Evolutionary conservation across 2,329 filamentous ascomycete genomes (phyloP).

Genomic region (Calonectria naviculata): DNA sequence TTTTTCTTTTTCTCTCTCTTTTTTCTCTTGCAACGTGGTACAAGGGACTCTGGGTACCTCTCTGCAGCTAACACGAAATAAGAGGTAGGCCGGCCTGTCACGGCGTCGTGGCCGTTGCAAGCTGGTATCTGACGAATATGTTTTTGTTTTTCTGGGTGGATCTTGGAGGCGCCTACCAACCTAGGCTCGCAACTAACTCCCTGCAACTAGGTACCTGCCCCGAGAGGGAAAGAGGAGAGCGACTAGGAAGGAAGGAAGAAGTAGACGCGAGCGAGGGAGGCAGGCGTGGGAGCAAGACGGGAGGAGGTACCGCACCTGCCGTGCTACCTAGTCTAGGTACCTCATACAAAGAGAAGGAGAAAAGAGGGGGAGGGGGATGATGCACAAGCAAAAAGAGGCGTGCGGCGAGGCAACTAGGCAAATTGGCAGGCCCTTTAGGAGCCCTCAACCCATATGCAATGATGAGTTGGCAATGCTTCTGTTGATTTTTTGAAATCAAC

Average conservation of each 20-base stretch:
- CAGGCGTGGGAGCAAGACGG: conserved; percentile 22
- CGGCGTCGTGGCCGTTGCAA: conserved; percentile 6
- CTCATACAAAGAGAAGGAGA: background rate
- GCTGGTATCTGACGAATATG: conserved; percentile 5
- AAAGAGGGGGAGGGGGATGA: conserved; percentile 22
- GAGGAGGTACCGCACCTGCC: conserved; percentile 4
- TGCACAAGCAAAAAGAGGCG: conserved; percentile 31
- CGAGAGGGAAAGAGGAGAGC: background rate
- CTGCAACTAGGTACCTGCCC: conserved; percentile 5
- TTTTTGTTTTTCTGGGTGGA: conserved; percentile 6
- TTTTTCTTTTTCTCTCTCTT: background rate
- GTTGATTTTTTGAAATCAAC: conserved; percentile 61
- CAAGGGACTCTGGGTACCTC: background rate
- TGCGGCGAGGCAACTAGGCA: conserved; percentile 35
- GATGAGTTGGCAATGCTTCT: conserved; percentile 80
- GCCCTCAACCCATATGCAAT: conserved; percentile 71
- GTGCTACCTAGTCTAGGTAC: background rate
- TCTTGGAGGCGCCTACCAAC: background rate
- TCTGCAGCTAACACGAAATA: conserved; percentile 4
- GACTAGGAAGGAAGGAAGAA: conserved; percentile 25
- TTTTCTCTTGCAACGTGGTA: background rate
- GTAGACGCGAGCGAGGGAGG: conserved; percentile 18
- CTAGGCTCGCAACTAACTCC: conserved; percentile 2
- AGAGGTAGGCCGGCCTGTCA: conserved; percentile 6
- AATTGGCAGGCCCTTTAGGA: conserved; percentile 33